These are phyloP conservation scores for Albatrellus sp. DNA, from an alignment of 1,284 basidiomycete species.

Conservation along the genomic window DNA sequence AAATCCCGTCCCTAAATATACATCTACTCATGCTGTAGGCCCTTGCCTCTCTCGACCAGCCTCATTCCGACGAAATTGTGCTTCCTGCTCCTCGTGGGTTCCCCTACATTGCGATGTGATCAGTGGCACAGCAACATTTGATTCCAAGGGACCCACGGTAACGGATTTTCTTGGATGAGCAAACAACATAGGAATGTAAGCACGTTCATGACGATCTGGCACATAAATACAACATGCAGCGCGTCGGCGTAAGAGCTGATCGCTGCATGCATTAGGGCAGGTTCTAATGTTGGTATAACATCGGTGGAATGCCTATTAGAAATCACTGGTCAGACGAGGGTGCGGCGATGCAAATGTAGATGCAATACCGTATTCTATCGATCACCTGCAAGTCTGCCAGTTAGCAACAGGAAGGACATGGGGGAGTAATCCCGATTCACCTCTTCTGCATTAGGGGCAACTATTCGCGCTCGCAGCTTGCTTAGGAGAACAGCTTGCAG, in stretches of 20 bases:
- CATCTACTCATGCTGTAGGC: neutral
- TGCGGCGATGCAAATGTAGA: neutral
- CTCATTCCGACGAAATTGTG: conserved; percentile 11
- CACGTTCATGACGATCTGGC: conserved; percentile 53
- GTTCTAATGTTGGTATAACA: conserved; percentile 64
- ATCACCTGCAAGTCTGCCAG: conserved; percentile 38
- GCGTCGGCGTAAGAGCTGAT: conserved; percentile 76
- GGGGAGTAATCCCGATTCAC: conserved; percentile 32
- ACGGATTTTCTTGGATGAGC: conserved; percentile 63
- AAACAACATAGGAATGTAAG: conserved; percentile 51
- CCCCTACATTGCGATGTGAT: conserved; percentile 26
- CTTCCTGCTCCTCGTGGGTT: conserved; percentile 48
- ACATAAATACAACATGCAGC: conserved; percentile 78
- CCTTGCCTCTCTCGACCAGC: neutral
- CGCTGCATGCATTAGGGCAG: conserved; percentile 52
- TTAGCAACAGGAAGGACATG: conserved; percentile 6
- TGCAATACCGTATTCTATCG: conserved; percentile 48
- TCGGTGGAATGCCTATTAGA: conserved; percentile 64
- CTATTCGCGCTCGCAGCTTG: conserved; percentile 60
- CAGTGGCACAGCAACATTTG: conserved; percentile 8
- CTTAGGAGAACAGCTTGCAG: conserved; percentile 64
- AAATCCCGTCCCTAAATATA: neutral
- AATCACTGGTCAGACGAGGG: neutral
- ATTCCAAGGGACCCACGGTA: conserved; percentile 42
- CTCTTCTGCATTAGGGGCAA: conserved; percentile 59